Percentiles rank a stretch among this genome's conserved stretches.
phyloP scores from a whole-genome alignment of 805 yeast species.

The Starmerella floris region DNA sequence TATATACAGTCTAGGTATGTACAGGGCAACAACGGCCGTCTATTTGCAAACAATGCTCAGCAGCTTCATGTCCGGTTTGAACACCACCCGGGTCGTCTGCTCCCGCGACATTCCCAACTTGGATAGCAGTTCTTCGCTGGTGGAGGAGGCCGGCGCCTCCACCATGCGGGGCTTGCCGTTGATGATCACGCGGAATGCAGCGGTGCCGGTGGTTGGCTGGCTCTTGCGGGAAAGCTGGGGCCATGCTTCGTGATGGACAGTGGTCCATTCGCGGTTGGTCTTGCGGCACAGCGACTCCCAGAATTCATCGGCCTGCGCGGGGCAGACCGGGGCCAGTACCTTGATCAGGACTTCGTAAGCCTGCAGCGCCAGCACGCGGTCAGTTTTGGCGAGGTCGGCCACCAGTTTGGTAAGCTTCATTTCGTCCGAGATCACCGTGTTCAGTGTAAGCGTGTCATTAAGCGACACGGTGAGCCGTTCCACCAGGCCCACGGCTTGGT shows the following conservation, averaged over 20 bases:
- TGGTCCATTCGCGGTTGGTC: slow-evolving; percentile 29
- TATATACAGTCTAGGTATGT: too few relatives aligned
- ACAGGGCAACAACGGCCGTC: too few relatives aligned
- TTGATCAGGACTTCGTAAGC: slow-evolving; percentile 38
- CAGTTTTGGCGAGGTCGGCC: slow-evolving; percentile 25
- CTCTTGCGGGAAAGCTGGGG: slow-evolving; percentile 37
- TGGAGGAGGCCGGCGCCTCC: slow-evolving; percentile 1
- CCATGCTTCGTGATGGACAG: slow-evolving; percentile 51
- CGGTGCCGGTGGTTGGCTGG: slow-evolving; percentile 27
- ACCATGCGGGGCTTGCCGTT: slow-evolving; percentile 43
- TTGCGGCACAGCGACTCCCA: slow-evolving; percentile 40
- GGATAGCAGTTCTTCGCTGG: slow-evolving; percentile 11
- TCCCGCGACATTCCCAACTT: neutral
- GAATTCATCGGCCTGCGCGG: slow-evolving; percentile 70
- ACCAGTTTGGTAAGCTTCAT: slow-evolving; percentile 59
- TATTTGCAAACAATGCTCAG: slow-evolving; percentile 6
- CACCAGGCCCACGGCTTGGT: slow-evolving; percentile 38
- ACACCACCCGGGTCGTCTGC: slow-evolving; percentile 9
- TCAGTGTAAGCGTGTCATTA: slow-evolving; percentile 46
- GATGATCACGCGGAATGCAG: slow-evolving; percentile 46
- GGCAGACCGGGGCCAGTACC: slow-evolving; percentile 68
- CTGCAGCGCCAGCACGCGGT: slow-evolving; percentile 29
- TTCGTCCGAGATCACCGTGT: slow-evolving; percentile 77
- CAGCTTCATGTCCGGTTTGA: slow-evolving; percentile 15
- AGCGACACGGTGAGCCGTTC: slow-evolving; percentile 47